Evolutionary conservation across 2,329 filamentous ascomycete species (phyloP), one percentile per base, ranked within the genome.

Genomic region (Chaetomium olivaceum): DNA sequence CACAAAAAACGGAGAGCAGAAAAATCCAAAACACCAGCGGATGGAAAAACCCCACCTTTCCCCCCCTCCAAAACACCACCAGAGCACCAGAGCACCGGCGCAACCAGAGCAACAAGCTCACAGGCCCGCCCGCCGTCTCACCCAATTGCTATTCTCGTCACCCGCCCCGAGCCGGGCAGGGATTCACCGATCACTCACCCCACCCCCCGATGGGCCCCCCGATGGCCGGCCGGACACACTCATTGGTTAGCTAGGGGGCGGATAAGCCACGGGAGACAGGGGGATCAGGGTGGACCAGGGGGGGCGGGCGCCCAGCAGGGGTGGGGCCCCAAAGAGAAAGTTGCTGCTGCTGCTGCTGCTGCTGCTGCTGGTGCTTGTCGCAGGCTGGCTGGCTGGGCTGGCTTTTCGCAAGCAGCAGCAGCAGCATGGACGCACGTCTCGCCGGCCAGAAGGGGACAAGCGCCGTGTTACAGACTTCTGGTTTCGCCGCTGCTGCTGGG

Each of bases 131-230:
- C 33, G 25, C 48, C 43, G 60, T 39, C 58, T 54, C 31, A 56
- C 36, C 51, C 51, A 25, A 62, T 62, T 62, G 60, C 60, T 62
- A 62, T 62, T 62, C 60, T 62, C 51, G 60, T 43, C 59, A 14
- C 33, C 21, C 27, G 19, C 27, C 9, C 31, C 39, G 43, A 25
- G 58, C 48, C 48, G 39, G 48, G 58, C 39, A 43, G 39, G 39
- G 39, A 43, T 43, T 43, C 16, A 2, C 39, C 39, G 48, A 39
- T 54, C 31, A 39, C n/a, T n/a, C 58, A 52, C 31, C 31, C 46
- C 29, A 14, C 39, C 56, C 36, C 16, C 46, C 57, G 19, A 12
- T 19, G 33, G 54, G 39, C 39, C 39, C 39, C 29, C 21, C 21
- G 14, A 43, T 43, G 54, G 19, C 29, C 52, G 23, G 25, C 16